phyloP scores from a whole-genome alignment of 2,329 filamentous ascomycete genomes.

The Aureobasidium pullulans region DNA sequence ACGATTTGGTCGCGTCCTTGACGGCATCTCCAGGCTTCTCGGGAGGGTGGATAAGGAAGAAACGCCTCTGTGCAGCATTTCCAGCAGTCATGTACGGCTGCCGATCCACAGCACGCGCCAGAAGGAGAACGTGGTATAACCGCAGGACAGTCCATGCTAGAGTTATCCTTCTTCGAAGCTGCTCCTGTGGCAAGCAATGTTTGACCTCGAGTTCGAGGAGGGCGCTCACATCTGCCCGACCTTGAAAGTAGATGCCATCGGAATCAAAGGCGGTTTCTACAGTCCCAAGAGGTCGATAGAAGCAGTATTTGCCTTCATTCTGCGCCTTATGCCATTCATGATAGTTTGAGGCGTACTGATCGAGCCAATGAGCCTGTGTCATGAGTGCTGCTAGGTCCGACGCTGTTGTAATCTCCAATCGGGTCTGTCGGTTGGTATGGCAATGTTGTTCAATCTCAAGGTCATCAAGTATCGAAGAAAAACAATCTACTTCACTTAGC shows the following conservation, averaged over 20 bases:
- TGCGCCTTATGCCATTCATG: conserved; percentile 30
- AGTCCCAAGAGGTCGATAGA: conserved; percentile 34
- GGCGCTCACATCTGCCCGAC: conserved; percentile 38
- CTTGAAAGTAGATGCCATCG: conserved; percentile 38
- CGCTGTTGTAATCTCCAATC: not conserved
- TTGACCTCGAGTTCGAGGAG: conserved; percentile 30
- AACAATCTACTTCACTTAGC: not conserved
- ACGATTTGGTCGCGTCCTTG: conserved; percentile 22
- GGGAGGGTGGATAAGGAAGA: conserved; percentile 31
- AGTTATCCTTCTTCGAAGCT: conserved; percentile 20
- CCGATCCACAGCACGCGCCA: conserved; percentile 25
- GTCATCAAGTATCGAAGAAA: not conserved
- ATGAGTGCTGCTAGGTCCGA: not conserved
- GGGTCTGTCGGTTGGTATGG: not conserved
- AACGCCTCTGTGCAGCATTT: conserved; percentile 17
- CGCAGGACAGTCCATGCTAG: conserved; percentile 16
- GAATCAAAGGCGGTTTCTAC: conserved; percentile 39
- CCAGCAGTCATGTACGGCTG: conserved; percentile 17
- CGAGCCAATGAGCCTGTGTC: conserved; percentile 29
- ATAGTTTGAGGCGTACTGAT: conserved; percentile 31
- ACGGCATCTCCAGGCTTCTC: conserved; percentile 25
- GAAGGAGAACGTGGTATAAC: conserved; percentile 15
- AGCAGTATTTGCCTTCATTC: conserved; percentile 20
- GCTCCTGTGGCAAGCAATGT: conserved; percentile 24
- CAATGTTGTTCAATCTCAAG: not conserved